Evolutionary conservation across 768 basidiomycete species (phyloP).

Genomic region (Favolaschia claudopus): DNA sequence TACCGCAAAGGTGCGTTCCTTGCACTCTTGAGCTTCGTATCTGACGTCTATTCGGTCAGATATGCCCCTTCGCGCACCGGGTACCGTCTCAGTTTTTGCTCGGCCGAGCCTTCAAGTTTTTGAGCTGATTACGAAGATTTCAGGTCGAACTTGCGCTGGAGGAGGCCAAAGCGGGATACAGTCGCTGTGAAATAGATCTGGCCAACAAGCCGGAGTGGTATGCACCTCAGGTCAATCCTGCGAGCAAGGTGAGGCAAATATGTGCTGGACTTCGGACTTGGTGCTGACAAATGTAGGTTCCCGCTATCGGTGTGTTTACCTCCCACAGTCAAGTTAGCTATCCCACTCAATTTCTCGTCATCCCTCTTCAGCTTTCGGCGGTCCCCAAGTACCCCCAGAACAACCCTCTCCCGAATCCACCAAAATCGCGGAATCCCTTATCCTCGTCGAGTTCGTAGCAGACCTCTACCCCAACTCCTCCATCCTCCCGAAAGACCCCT

Average conservation of each 20-base stretch:
- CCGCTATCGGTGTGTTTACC: neutral
- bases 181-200: slow-evolving; percentile 65
- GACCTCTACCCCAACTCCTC: slow-evolving; percentile 59
- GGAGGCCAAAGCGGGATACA: slow-evolving; percentile 59
- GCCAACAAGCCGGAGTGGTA: slow-evolving; percentile 76
- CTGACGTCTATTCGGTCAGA: slow-evolving; percentile 37
- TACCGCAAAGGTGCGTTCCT: slow-evolving; percentile 51
- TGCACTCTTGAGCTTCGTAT: neutral
- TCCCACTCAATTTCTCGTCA: neutral
- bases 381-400: slow-evolving; percentile 61
- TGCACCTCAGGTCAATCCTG: slow-evolving; percentile 68
- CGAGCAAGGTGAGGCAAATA: slow-evolving; percentile 59
- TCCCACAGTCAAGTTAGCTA: no score
- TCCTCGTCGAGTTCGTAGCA: slow-evolving; percentile 72
- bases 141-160: slow-evolving; percentile 69
- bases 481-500: slow-evolving; percentile 63
- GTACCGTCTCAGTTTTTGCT: slow-evolving; percentile 34
- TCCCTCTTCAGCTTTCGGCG: slow-evolving; percentile 70
- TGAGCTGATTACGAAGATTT: neutral
- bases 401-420: slow-evolving; percentile 64
- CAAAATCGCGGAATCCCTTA: slow-evolving; percentile 70
- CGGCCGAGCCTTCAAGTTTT: neutral
- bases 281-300: neutral
- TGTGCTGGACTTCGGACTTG: neutral
- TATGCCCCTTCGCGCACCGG: slow-evolving; percentile 68